Base-by-base conservation (phyloP, 2,329 filamentous ascomycete genomes). In the Trematosphaeria pertusa region DNA sequence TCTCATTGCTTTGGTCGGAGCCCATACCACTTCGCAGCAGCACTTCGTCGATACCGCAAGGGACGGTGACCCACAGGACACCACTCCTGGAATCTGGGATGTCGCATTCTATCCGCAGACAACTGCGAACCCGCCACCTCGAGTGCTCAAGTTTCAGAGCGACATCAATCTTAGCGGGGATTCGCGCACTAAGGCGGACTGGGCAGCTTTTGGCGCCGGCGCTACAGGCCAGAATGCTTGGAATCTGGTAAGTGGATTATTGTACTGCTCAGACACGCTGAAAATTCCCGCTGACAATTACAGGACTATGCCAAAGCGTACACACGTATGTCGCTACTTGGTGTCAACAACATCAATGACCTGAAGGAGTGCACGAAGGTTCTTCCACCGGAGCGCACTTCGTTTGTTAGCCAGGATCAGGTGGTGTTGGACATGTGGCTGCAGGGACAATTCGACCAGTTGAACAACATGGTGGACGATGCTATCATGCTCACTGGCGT, bases 341-440 rank as follows among this genome's bases (percentile, higher is more conserved):
- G 81, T 3, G 80, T 83, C 11, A 74, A 79, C 57, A 82, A 82
- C 58, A 78, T 84, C 63, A 83, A 83, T 62, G 63, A 71, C 17
- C 66, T 84, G 33, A 79, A 75, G 12, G 81, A 83, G 52, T 84
- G 81, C 73, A 81, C 78, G 8, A 75, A 77, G 54, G 78, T 78
- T 2, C 65, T 83, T 8, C 81, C 71, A 0, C 58, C 56, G 2
- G 56, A 39, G 19, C 54, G 56, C 5, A 59, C 46, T 5, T 51
- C 47, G 0, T 70, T 71, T 30, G 51, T 58, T 2, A 63, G 42
- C 32, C 47, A 66, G 38, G 65, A 69, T 32, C 62, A 67, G 34
- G 51, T 54, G 1, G 18, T 67, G 9, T 40, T 69, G 17, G 65
- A 69, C 46, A 49, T 60, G 46, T 68, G 64, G 65, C 43, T 68